These are phyloP conservation scores for Henningerozyma blattae DNA, from an alignment of 805 yeast species.

Conservation along the genomic window DNA sequence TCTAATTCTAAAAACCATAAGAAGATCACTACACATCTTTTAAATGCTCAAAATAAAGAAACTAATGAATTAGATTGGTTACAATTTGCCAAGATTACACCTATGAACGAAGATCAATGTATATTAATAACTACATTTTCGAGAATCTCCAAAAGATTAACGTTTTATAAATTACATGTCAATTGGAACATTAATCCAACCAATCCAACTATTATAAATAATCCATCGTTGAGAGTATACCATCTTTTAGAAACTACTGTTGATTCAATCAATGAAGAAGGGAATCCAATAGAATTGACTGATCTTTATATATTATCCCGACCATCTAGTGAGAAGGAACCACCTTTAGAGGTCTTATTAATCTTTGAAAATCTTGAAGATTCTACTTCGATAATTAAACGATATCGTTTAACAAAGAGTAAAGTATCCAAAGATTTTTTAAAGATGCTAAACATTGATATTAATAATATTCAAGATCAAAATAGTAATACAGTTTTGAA, in stretches of 20 bases:
- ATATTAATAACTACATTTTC: constrained; percentile 21
- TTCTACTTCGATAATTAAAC: constrained; percentile 15
- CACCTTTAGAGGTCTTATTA: constrained; percentile 18
- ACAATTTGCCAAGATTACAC: constrained; percentile 21
- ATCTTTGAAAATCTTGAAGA: constrained; percentile 15
- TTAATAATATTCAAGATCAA: neutral
- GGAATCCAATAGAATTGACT: constrained; percentile 11
- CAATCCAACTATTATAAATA: constrained; percentile 16
- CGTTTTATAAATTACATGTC: constrained; percentile 20
- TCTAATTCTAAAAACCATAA: constrained; percentile 27
- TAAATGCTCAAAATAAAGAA: constrained; percentile 11
- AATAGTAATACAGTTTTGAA: neutral
- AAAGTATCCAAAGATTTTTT: constrained; percentile 14
- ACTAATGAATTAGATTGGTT: constrained; percentile 22
- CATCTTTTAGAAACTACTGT: constrained; percentile 15
- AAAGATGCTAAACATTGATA: constrained; percentile 7
- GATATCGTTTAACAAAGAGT: constrained; percentile 13
- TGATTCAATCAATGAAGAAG: constrained; percentile 14
- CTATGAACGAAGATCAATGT: constrained; percentile 22
- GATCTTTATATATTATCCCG: constrained; percentile 19
- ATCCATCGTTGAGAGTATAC: constrained; percentile 20
- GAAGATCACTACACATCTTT: constrained; percentile 22
- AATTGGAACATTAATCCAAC: constrained; percentile 21
- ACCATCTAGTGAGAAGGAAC: constrained; percentile 16
- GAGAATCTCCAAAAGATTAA: constrained; percentile 12